Conservation (phyloP, 129 eudicot species). For the Centella asiatica region DNA sequence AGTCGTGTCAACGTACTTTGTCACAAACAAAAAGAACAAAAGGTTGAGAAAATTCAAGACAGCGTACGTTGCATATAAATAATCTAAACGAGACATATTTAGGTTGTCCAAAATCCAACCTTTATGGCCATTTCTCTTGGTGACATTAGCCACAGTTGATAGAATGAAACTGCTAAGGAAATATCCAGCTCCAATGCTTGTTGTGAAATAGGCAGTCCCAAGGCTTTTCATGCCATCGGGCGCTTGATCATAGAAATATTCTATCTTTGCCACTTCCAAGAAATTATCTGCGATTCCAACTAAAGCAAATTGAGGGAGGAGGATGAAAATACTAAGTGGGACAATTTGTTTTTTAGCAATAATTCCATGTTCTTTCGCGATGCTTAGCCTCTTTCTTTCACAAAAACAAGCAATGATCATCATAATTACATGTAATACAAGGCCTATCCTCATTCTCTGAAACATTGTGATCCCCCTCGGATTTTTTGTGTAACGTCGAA, state of each 20-base stretch:
- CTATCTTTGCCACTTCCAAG: conserved; percentile 54
- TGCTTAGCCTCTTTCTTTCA: conserved; percentile 40
- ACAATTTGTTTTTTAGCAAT: conserved; percentile 25
- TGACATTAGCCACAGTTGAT: conserved; percentile 43
- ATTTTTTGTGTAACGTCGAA: conserved; percentile 43
- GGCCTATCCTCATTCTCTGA: conserved; percentile 59
- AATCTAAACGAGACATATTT: conserved; percentile 43
- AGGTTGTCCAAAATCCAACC: conserved; percentile 65
- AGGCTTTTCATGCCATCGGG: conserved; percentile 84
- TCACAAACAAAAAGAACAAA: conserved; percentile 38
- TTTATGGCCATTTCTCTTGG: conserved; percentile 38
- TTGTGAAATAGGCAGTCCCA: conserved; percentile 48
- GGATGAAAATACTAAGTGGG: conserved; percentile 56
- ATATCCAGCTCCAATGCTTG: conserved; percentile 53
- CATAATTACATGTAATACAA: conserved; percentile 34
- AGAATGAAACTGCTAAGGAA: conserved; percentile 48
- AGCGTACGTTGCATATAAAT: conserved; percentile 49
- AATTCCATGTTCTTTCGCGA: conserved; percentile 34
- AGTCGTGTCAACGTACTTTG: conserved; percentile 26
- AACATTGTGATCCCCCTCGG: conserved; percentile 60
- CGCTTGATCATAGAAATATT: conserved; percentile 77
- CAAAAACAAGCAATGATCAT: conserved; percentile 34
- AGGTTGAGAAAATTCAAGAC: conserved; percentile 46
- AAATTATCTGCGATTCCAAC: conserved; percentile 56
- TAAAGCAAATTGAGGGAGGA: conserved; percentile 51